Conservation (phyloP, 1,139 yeast genomes). For the Keqinozyma sinolaborantium region DNA sequence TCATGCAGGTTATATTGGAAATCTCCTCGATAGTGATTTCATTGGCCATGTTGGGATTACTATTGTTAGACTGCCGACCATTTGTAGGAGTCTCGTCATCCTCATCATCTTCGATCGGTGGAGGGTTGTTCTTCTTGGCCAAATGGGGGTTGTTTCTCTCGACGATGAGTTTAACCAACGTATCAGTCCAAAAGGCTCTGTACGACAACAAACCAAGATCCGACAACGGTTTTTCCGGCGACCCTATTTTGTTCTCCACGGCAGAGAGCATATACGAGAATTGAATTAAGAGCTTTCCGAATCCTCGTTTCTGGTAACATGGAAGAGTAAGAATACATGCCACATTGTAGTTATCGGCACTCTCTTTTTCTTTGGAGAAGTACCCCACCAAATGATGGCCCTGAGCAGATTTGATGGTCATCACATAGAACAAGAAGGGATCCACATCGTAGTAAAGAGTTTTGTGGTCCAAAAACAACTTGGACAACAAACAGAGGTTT, state of each 20-base stretch:
- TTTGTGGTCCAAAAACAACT: conserved; percentile 89
- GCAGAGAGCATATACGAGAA: conserved; percentile 88
- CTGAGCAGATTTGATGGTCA: conserved; percentile 83
- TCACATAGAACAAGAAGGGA: conserved; percentile 91
- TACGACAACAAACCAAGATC: conserved; percentile 91
- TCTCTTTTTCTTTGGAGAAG: conserved; percentile 94
- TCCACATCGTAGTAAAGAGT: conserved; percentile 96
- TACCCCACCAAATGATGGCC: conserved; percentile 97
- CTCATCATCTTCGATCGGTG: conserved; percentile 21
- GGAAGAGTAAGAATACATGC: conserved; percentile 97
- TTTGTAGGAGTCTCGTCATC: conserved; percentile 21
- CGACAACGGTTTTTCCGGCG: conserved; percentile 96
- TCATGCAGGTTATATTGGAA: conserved; percentile 84
- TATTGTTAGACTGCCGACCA: conserved; percentile 8
- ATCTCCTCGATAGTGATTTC: conserved; percentile 94
- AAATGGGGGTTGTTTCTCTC: conserved; percentile 50
- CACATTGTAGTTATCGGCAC: conserved; percentile 92
- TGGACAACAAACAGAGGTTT: conserved; percentile 82
- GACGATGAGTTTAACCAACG: conserved; percentile 69
- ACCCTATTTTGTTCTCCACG: conserved; percentile 86
- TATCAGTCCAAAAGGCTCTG: conserved; percentile 96
- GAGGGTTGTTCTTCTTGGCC: conserved; percentile 37
- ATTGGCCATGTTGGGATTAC: conserved; percentile 17
- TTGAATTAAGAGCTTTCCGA: conserved; percentile 85
- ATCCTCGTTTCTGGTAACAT: conserved; percentile 93